Conservation (phyloP, 805 yeast species). For the Hemisphaericaspora nanyangensis region DNA sequence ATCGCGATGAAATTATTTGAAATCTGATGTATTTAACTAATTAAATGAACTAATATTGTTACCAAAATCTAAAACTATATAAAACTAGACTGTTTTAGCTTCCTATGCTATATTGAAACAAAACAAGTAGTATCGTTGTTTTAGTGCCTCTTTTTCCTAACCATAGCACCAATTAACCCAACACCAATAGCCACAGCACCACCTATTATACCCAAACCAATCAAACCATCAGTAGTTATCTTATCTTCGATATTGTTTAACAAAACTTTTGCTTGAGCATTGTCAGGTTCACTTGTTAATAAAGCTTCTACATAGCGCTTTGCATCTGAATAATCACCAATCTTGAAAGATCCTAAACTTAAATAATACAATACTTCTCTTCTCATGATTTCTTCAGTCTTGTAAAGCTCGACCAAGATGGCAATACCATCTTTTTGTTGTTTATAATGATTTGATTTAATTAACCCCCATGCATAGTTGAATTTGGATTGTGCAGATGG, state of each 20-base stretch:
- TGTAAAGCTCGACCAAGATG: constrained; percentile 64
- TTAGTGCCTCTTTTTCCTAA: constrained; percentile 26
- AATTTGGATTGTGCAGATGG: constrained; percentile 82
- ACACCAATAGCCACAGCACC: constrained; percentile 85
- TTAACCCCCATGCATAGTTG: constrained; percentile 95
- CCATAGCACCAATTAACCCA: constrained; percentile 45
- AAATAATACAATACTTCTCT: constrained; percentile 87
- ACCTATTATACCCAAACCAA: constrained; percentile 84
- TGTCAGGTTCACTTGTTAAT: constrained; percentile 77
- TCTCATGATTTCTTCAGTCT: constrained; percentile 76
- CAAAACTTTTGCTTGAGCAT: constrained; percentile 69
- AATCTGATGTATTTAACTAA: too few relatives aligned
- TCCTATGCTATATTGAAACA: too few relatives aligned
- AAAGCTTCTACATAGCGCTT: constrained; percentile 80
- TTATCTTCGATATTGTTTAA: constrained; percentile 77
- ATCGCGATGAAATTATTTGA: too few relatives aligned
- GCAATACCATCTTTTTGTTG: constrained; percentile 80
- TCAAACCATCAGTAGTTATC: constrained; percentile 80
- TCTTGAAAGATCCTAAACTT: constrained; percentile 80
- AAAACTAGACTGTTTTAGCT: too few relatives aligned
- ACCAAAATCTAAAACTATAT: too few relatives aligned
- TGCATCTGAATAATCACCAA: constrained; percentile 84
- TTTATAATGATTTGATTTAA: constrained; percentile 59
- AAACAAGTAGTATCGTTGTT: too few relatives aligned
- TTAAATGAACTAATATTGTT: too few relatives aligned